Percentiles rank a stretch among this genome's conserved stretches.
These are phyloP conservation scores for Quercus glauca DNA, from an alignment of 306 rosid species.

Conservation along the genomic window DNA sequence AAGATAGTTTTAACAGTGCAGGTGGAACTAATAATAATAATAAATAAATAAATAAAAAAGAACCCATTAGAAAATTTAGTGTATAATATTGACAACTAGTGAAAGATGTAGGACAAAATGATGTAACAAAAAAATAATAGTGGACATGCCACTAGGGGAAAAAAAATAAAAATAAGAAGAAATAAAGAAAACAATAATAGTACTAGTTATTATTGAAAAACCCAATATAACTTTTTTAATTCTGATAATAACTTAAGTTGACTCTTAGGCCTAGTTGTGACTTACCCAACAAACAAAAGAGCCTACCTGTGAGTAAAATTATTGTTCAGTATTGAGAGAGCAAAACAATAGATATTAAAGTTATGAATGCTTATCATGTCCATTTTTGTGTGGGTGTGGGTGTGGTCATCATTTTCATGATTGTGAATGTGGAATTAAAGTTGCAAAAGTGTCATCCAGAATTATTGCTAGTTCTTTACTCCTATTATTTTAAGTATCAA, in stretches of 20 bases:
- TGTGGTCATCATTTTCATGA: too few species aligned
- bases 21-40: background rate
- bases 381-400: too few species aligned
- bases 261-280: too few species aligned
- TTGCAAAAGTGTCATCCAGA: background rate
- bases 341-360: background rate
- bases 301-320: too few species aligned
- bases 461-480: background rate
- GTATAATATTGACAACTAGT: background rate
- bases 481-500: background rate
- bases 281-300: too few species aligned
- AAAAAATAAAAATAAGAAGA: background rate
- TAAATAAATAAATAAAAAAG: background rate
- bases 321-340: too few species aligned
- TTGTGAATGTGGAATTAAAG: background rate
- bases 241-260: background rate
- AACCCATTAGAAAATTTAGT: background rate
- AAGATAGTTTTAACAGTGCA: background rate
- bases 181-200: background rate
- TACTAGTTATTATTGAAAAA: background rate
- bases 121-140: background rate
- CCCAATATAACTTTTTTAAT: background rate
- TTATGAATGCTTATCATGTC: background rate
- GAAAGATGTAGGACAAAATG: background rate
- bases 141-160: background rate